Percentiles rank a stretch among this genome's conserved stretches.
These are phyloP conservation scores for Termitomyces sp. DNA, from an alignment of 768 basidiomycete genomes.

Conservation along the genomic window DNA sequence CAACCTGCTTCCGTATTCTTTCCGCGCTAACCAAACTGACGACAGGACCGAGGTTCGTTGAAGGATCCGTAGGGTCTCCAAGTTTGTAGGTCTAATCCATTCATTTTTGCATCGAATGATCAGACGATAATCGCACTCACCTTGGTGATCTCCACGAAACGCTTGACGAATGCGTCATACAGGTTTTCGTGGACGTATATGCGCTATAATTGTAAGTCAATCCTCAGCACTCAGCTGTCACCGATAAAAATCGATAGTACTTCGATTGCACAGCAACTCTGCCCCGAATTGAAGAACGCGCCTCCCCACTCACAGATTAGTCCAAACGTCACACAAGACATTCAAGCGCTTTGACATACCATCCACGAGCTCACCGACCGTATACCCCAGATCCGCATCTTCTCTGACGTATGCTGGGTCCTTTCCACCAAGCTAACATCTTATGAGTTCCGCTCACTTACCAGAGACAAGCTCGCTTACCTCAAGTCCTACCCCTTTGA, in stretches of 20 bases:
- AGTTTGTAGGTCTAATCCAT: conserved; percentile 67
- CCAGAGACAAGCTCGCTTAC: conserved; percentile 30
- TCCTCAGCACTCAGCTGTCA: neutral
- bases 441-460: neutral
- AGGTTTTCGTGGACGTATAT: conserved; percentile 90
- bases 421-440: conserved; percentile 82
- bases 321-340: neutral
- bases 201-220: conserved; percentile 38
- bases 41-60: conserved; percentile 88
- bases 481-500: conserved; percentile 88
- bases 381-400: conserved; percentile 82
- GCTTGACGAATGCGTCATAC: conserved; percentile 73
- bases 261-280: conserved; percentile 94
- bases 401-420: conserved; percentile 93
- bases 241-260: conserved; percentile 25
- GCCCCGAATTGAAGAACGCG: conserved; percentile 95
- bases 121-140: conserved; percentile 25
- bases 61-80: conserved; percentile 73
- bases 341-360: conserved; percentile 39
- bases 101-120: neutral
- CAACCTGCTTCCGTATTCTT: conserved; percentile 80
- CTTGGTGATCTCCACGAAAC: conserved; percentile 71
- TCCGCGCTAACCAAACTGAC: conserved; percentile 84
- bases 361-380: conserved; percentile 84
- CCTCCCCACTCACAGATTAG: conserved; percentile 35